These are phyloP conservation scores for Phialophora macrospora DNA, from an alignment of 2,329 filamentous ascomycete genomes.

Conservation along the genomic window DNA sequence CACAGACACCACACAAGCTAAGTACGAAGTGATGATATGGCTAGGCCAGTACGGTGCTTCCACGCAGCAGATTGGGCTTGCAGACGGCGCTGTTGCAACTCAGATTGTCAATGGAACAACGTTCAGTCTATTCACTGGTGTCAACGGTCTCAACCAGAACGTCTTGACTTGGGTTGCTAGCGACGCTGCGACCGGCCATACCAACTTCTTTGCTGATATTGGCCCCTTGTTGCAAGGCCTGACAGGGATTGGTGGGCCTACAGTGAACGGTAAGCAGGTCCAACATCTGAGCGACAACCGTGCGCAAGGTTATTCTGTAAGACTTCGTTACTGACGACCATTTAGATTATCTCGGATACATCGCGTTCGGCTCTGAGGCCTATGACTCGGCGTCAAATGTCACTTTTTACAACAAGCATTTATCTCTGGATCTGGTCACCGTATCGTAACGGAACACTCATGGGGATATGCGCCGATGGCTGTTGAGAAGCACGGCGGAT, in stretches of 20 bases:
- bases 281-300: background rate
- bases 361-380: slow-evolving; percentile 59
- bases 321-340: slow-evolving; percentile 5
- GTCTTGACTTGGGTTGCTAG: slow-evolving; percentile 57
- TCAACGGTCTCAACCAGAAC: slow-evolving; percentile 50
- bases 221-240: slow-evolving; percentile 51
- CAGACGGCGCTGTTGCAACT: slow-evolving; percentile 43
- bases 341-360: slow-evolving; percentile 57
- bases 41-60: slow-evolving; percentile 55
- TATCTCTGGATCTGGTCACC: slow-evolving; percentile 42
- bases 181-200: slow-evolving; percentile 42
- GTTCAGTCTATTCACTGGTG: slow-evolving; percentile 53
- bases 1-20: slow-evolving; percentile 45
- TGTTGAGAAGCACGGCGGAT: background rate
- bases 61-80: slow-evolving; percentile 56
- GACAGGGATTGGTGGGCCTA: slow-evolving; percentile 47
- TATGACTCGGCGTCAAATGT: slow-evolving; percentile 53
- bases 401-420: slow-evolving; percentile 54
- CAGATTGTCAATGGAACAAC: slow-evolving; percentile 49
- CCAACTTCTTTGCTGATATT: slow-evolving; percentile 56
- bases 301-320: background rate
- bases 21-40: slow-evolving; percentile 64
- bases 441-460: background rate
- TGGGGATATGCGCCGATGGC: background rate
- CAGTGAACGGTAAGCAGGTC: slow-evolving; percentile 36